Base-by-base conservation (phyloP, 306 rosid species). In the Sesbania bispinosa region DNA sequence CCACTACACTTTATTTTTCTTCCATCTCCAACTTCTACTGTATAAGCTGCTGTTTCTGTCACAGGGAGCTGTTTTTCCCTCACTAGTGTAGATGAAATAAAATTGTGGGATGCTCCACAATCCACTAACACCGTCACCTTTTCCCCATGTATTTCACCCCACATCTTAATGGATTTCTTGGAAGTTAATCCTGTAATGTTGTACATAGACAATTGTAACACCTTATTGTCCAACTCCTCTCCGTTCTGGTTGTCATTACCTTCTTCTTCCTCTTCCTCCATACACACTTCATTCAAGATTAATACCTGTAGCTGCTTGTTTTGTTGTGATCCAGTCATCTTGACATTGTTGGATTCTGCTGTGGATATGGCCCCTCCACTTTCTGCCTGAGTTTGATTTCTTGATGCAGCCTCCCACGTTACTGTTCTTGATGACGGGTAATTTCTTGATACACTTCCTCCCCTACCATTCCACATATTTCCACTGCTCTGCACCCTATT, bases 161-260 rank as follows among this genome's bases (percentile, higher is more conserved):
- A 11, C 16, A 13, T 3, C 3, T 41, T 11, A 1, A 41, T 41
- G 16, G 5, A 41, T 3, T 41, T 41, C 3, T 41, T 41, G 10
- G 5, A 41, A 41, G 47, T 41, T 7, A 13, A 3, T 4, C 47
- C 16, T n/a, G n/a, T n/a, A n/a, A n/a, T n/a, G n/a, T n/a, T n/a
- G n/a, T n/a, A n/a, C n/a, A n/a, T n/a, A n/a, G 47, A 41, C 1
- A 41, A 6, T 7, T 41, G 6, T 3, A 13, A 41, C 0, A 2
- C 5, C 14, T 41, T 3, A 13, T 1, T 11, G 5, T 13, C 47
- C 11, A 41, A 0, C 47, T 11, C 47, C 10, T 35, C 10, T 0
- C n/a, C n/a, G n/a, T n/a, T n/a, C n/a, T n/a, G 10, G 1, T 7
- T 8, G 1, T 9, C 1, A 0, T 16, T 0, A 3, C 16, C 1